Percentiles rank a stretch among this genome's conserved stretches.
Conservation (phyloP, 2,329 filamentous ascomycete genomes). For the Aspergillus thermomutatus region DNA sequence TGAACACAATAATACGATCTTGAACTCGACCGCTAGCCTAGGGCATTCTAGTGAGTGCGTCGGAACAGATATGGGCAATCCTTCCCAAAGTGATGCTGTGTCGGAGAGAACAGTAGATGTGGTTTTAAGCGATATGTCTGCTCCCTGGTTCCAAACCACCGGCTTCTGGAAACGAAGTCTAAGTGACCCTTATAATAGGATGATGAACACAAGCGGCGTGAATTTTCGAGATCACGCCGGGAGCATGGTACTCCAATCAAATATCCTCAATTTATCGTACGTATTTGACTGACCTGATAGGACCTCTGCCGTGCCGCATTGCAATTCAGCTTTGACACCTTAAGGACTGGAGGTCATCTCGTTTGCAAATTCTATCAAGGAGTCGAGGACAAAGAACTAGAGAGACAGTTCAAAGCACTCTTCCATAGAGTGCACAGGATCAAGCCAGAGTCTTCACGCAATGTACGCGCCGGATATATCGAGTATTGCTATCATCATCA, state of each 20-base stretch:
- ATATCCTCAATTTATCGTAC: background rate
- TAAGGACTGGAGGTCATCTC: constrained; percentile 81
- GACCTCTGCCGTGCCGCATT: constrained; percentile 86
- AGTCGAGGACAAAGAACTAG: constrained; percentile 74
- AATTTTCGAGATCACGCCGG: constrained; percentile 82
- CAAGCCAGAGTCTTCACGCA: constrained; percentile 88
- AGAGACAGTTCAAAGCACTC: constrained; percentile 68
- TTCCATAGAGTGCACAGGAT: constrained; percentile 80
- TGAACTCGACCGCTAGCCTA: background rate
- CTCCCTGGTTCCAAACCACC: constrained; percentile 80
- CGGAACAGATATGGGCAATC: background rate
- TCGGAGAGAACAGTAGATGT: constrained; percentile 73
- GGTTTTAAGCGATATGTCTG: constrained; percentile 98
- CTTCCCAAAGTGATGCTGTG: constrained; percentile 28
- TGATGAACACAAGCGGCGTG: constrained; percentile 98
- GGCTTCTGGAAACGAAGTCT: constrained; percentile 82
- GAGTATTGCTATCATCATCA: constrained; percentile 1
- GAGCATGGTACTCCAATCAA: constrained; percentile 72
- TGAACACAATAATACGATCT: background rate
- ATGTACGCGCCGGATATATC: constrained; percentile 49
- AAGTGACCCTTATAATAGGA: constrained; percentile 94
- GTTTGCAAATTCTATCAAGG: constrained; percentile 98
- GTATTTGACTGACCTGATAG: constrained; percentile 45
- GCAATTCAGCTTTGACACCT: constrained; percentile 77
- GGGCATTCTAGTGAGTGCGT: background rate